phyloP scores from a whole-genome alignment of 2,329 filamentous ascomycete species.

The Metarhizium sp. region DNA sequence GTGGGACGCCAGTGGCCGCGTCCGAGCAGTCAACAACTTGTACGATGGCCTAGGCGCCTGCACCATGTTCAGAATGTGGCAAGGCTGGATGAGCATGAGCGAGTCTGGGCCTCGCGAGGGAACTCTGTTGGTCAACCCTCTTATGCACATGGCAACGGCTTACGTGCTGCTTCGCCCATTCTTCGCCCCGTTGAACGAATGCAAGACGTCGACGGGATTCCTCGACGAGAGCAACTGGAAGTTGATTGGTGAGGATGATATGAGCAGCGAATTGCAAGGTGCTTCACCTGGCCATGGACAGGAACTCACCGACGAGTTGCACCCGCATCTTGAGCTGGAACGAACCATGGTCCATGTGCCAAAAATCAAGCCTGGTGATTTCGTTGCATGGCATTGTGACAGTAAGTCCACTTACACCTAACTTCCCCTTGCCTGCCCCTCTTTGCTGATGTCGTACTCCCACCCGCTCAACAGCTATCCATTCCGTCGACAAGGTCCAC shows the following conservation, averaged over 20 bases:
- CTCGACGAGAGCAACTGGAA: conserved; percentile 50
- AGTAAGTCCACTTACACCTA: conserved; percentile 23
- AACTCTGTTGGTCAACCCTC: conserved; percentile 72
- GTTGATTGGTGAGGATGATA: conserved; percentile 34
- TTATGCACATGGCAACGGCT: conserved; percentile 64
- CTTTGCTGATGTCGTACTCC: background rate
- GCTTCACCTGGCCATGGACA: conserved; percentile 60
- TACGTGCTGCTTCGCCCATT: conserved; percentile 81
- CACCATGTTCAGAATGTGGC: conserved; percentile 78
- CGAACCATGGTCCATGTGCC: conserved; percentile 64
- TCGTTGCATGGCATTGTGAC: conserved; percentile 79
- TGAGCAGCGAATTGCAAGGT: conserved; percentile 58
- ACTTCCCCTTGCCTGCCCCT: too few species aligned
- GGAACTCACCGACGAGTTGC: conserved; percentile 57
- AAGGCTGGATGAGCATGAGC: conserved; percentile 82
- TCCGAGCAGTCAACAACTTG: conserved; percentile 60
- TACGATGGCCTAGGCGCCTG: conserved; percentile 78
- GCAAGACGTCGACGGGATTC: conserved; percentile 19
- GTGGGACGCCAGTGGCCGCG: conserved; percentile 65
- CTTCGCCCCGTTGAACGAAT: conserved; percentile 47
- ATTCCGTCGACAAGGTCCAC: conserved; percentile 76
- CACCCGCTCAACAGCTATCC: too few species aligned
- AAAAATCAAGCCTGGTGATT: conserved; percentile 61
- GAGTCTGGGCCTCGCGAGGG: conserved; percentile 64
- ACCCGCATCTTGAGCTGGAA: conserved; percentile 62